Percentiles rank a stretch among this genome's conserved stretches.
Conservation (phyloP, 441 rosid genomes). For the Gossypium schwendimanii region DNA sequence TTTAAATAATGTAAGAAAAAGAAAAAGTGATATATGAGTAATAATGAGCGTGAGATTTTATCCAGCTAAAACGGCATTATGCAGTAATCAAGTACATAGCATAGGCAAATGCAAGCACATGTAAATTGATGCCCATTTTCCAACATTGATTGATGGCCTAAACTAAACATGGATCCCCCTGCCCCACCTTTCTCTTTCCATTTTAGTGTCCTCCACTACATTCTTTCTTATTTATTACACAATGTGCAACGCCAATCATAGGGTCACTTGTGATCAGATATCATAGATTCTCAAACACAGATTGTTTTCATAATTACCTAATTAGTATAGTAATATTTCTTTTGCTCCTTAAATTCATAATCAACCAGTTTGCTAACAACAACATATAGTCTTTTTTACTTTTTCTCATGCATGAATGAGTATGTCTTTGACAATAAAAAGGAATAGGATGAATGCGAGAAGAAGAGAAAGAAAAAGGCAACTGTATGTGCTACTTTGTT, state of each 20-base stretch:
- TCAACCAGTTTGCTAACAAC: neutral
- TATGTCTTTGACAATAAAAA: slow-evolving; percentile 1
- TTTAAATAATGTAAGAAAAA: too few relatives aligned
- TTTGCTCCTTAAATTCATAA: neutral
- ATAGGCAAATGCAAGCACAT: neutral
- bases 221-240: neutral
- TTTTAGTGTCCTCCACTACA: neutral
- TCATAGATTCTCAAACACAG: neutral
- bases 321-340: neutral
- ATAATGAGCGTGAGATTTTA: neutral
- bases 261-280: neutral
- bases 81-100: neutral
- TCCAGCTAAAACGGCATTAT: neutral
- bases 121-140: neutral
- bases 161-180: neutral
- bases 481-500: neutral
- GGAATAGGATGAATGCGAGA: neutral
- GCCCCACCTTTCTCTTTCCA: too few relatives aligned
- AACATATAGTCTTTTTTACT: neutral
- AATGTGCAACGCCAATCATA: neutral
- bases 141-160: neutral
- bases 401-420: neutral
- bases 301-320: neutral
- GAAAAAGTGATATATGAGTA: too few relatives aligned
- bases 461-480: neutral